phyloP scores from a whole-genome alignment of 2,329 filamentous ascomycete species.

The Periconia digitata region DNA sequence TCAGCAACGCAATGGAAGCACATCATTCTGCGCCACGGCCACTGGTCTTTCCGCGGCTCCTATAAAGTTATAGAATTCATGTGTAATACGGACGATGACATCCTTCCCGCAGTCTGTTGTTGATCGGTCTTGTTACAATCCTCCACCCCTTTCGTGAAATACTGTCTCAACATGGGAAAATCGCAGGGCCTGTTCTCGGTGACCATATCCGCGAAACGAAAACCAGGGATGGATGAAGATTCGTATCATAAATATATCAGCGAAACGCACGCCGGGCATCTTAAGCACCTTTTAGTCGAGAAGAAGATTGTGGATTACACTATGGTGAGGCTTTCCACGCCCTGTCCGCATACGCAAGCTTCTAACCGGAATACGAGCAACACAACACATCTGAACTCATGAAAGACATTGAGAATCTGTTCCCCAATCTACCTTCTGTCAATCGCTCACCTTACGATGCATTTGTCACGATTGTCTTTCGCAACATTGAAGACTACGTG shows the following conservation, averaged over 20 bases:
- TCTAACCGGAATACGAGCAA: neutral
- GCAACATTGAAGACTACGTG: slow-evolving; percentile 1
- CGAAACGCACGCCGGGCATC: slow-evolving; percentile 9
- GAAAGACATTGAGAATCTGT: neutral
- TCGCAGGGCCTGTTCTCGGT: slow-evolving; percentile 2
- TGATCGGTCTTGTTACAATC: too few relatives aligned
- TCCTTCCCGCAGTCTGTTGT: too few relatives aligned
- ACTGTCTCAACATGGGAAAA: too few relatives aligned
- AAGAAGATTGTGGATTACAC: slow-evolving; percentile 11
- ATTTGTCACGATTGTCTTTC: slow-evolving; percentile 2
- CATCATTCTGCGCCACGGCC: too few relatives aligned
- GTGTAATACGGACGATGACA: too few relatives aligned
- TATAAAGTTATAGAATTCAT: too few relatives aligned
- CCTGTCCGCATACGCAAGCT: too few relatives aligned
- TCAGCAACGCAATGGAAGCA: too few relatives aligned
- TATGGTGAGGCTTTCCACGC: slow-evolving; percentile 6
- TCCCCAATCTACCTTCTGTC: neutral
- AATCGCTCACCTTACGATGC: neutral
- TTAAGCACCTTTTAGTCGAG: slow-evolving; percentile 8
- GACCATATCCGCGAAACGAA: slow-evolving; percentile 8
- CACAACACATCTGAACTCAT: neutral
- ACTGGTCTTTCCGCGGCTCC: too few relatives aligned
- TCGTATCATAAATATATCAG: slow-evolving; percentile 12
- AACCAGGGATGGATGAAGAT: slow-evolving; percentile 8
- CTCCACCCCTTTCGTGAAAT: too few relatives aligned